Percentiles rank a stretch among this genome's conserved stretches.
Conservation (phyloP, 176 grass and related monocot species). For the Oryza officinalis region DNA sequence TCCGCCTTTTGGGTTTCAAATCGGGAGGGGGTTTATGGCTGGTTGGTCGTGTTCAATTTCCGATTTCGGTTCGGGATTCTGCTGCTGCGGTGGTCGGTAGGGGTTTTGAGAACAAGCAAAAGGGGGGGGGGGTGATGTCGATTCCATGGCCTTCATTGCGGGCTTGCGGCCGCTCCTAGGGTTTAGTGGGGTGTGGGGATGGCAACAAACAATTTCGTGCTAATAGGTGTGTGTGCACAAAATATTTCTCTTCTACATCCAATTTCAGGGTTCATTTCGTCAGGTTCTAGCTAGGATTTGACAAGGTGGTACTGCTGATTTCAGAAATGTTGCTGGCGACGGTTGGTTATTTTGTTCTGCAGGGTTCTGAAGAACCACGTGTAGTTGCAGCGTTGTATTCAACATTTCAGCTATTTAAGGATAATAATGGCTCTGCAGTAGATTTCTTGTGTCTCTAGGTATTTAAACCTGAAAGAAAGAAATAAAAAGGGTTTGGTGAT, state of each 20-base stretch:
- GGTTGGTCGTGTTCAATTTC: background rate
- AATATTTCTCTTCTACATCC: no score
- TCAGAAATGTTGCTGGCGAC: background rate
- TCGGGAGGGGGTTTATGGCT: conserved; percentile 31
- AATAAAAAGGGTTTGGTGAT: background rate
- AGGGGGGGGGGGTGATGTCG: background rate
- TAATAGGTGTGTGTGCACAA: no score
- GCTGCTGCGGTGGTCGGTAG: background rate
- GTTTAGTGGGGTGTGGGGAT: background rate
- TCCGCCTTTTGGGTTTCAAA: background rate
- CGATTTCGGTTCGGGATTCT: background rate
- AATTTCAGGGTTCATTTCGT: no score
- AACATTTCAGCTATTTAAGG: background rate
- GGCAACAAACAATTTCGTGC: background rate
- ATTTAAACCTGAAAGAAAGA: background rate
- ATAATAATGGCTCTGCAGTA: conserved; percentile 4
- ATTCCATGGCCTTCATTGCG: background rate
- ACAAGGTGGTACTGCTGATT: background rate
- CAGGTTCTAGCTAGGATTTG: no score
- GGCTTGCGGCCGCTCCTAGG: conserved; percentile 26
- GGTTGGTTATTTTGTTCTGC: background rate
- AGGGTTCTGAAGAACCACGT: background rate
- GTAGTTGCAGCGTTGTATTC: background rate
- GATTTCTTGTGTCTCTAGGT: conserved; percentile 9
- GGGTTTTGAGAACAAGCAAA: background rate